Percentiles rank a stretch among this genome's conserved stretches.
These are phyloP conservation scores for Boletus vermiculosoides DNA, from an alignment of 768 basidiomycete genomes.

Conservation along the genomic window DNA sequence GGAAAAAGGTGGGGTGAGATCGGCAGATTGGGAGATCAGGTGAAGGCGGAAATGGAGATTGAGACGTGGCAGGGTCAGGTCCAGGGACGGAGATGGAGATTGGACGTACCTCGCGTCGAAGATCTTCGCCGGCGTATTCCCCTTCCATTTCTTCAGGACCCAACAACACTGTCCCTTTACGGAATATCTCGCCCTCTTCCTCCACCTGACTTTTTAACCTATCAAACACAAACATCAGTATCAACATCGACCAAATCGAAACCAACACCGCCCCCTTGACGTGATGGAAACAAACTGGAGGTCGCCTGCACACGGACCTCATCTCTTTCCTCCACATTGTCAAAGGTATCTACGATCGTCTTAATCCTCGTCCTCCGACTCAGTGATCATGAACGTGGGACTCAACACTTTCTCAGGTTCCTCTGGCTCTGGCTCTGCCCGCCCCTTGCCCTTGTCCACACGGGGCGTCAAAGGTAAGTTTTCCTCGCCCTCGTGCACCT, in stretches of 20 bases:
- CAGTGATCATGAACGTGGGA: constrained; percentile 55
- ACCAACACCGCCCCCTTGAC: not conserved
- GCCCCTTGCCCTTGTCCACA: constrained; percentile 77
- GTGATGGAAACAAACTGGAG: constrained; percentile 26
- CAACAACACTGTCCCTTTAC: constrained; percentile 80
- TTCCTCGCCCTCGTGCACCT: constrained; percentile 23
- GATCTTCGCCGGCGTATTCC: constrained; percentile 85
- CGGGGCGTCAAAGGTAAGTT: constrained; percentile 54
- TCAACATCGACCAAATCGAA: not conserved
- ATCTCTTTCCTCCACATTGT: constrained; percentile 39
- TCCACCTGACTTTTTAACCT: constrained; percentile 82
- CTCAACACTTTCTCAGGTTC: constrained; percentile 69
- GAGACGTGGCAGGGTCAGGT: not conserved
- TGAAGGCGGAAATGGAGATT: not conserved
- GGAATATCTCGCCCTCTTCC: constrained; percentile 96
- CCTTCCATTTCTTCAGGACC: constrained; percentile 87
- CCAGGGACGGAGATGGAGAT: not conserved
- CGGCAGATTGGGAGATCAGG: not conserved
- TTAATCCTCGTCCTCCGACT: constrained; percentile 54
- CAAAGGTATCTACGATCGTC: constrained; percentile 36
- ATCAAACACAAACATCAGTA: not conserved
- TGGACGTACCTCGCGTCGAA: constrained; percentile 67
- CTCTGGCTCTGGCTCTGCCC: constrained; percentile 66
- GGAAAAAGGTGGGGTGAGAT: not conserved
- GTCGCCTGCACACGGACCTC: constrained; percentile 21